phyloP scores from a whole-genome alignment of 257 asterid species.

The Solanum acaule region DNA sequence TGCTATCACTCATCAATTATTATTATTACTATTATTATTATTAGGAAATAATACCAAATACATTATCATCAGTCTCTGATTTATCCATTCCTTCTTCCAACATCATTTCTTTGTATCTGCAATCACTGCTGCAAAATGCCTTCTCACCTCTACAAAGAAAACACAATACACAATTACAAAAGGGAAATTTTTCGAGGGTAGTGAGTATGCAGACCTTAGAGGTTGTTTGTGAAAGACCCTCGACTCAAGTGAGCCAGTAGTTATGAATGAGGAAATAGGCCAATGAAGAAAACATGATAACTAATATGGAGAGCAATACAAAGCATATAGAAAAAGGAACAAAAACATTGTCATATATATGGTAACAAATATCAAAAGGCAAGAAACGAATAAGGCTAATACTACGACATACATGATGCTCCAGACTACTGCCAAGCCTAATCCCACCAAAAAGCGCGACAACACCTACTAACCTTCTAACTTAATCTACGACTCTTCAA shows the following conservation, averaged over 20 bases:
- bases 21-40: neutral
- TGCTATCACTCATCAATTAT: neutral
- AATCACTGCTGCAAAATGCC: slow-evolving; percentile 69
- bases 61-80: slow-evolving; percentile 19
- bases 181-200: neutral
- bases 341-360: neutral
- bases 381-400: neutral
- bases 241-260: neutral
- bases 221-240: neutral
- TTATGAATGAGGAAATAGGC: neutral
- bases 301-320: neutral
- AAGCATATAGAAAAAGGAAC: neutral
- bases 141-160: slow-evolving; percentile 52
- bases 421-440: neutral
- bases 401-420: neutral
- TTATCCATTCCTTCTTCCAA: slow-evolving; percentile 31
- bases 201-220: neutral
- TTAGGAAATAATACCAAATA: slow-evolving; percentile 15
- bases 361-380: neutral
- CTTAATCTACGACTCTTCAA: neutral
- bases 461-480: neutral
- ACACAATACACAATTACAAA: neutral
- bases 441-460: neutral
- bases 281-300: neutral
- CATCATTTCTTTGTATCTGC: slow-evolving; percentile 53